Percentiles rank a stretch among this genome's conserved stretches.
Conservation (phyloP, 75 land plant genomes). For the Pseudotsuga menziesii region DNA sequence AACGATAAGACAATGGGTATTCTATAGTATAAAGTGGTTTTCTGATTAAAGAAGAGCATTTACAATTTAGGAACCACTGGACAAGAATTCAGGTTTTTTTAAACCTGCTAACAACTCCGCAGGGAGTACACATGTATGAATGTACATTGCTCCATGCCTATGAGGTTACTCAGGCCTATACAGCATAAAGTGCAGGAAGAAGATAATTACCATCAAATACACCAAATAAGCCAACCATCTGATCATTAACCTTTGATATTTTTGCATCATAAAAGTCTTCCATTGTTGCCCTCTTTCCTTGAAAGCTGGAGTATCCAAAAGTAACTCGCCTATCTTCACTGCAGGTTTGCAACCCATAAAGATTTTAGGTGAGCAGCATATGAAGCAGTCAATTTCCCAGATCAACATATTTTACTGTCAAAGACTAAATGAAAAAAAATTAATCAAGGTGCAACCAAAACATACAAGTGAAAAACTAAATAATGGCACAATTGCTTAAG, state of each 20-base stretch:
- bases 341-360: slow-evolving; percentile 9
- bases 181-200: neutral
- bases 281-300: slow-evolving; percentile 72
- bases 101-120: too few species aligned
- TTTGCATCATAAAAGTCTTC: slow-evolving; percentile 77
- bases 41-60: neutral
- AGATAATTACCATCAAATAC: slow-evolving; percentile 73
- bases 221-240: slow-evolving; percentile 63
- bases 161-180: neutral
- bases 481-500: too few species aligned
- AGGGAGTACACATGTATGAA: neutral
- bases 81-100: neutral
- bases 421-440: neutral
- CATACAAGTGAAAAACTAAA: too few species aligned
- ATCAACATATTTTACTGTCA: neutral
- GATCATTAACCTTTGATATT: slow-evolving; percentile 45
- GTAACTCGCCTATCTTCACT: slow-evolving; percentile 72
- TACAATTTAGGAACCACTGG: neutral
- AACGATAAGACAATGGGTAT: neutral
- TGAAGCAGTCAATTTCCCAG: neutral
- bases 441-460: neutral
- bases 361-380: neutral
- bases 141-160: neutral
- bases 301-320: slow-evolving; percentile 72
- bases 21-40: too few species aligned